Conservation (phyloP, 345 rosid species). For the Rhodamnia argentea region DNA sequence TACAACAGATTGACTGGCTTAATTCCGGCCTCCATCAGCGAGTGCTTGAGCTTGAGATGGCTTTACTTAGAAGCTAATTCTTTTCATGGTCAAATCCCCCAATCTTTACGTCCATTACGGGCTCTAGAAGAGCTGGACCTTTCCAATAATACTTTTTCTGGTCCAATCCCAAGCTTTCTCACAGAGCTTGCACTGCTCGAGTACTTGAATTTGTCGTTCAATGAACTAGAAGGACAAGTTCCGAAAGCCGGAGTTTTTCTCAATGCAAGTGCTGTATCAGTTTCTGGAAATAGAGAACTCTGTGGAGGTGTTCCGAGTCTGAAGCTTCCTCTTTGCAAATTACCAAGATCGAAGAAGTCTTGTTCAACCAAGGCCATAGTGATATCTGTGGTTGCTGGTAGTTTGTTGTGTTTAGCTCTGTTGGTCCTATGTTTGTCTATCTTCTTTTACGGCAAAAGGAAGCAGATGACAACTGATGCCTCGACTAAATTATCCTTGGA, state of each 20-base stretch:
- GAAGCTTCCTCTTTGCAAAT: background rate
- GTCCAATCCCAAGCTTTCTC: background rate
- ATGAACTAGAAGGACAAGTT: background rate
- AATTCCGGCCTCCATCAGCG: background rate
- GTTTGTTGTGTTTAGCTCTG: background rate
- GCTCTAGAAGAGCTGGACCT: background rate
- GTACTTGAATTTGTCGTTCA: background rate
- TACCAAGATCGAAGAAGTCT: background rate
- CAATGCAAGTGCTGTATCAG: background rate
- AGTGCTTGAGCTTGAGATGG: background rate
- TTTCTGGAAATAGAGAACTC: background rate
- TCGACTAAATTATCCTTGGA: background rate
- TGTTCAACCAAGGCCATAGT: background rate
- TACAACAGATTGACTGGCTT: background rate
- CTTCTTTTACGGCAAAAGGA: background rate
- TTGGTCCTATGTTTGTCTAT: background rate
- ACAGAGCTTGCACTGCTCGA: background rate
- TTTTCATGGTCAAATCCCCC: background rate
- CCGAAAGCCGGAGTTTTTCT: background rate
- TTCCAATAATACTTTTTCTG: background rate
- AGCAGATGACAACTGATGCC: background rate
- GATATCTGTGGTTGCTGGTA: background rate
- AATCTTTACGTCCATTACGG: background rate
- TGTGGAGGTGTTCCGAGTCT: background rate
- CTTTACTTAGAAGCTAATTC: background rate